These are phyloP conservation scores for Aphanomyces invadans DNA, from an alignment of 352 stramenopile species.

Conservation along the genomic window DNA sequence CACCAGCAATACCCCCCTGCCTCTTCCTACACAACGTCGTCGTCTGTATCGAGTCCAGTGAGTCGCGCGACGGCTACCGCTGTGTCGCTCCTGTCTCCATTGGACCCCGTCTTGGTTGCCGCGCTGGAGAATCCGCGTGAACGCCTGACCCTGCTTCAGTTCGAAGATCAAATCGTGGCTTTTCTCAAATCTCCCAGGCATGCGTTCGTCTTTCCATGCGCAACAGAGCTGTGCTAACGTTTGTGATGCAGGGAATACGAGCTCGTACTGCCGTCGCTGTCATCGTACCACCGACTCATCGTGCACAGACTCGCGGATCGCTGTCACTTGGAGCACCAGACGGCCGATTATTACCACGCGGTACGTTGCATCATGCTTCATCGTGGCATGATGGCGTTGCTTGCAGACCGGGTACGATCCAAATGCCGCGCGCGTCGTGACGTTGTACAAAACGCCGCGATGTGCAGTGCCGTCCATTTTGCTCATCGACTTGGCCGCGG, in stretches of 20 bases:
- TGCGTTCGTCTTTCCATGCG: background rate
- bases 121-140: conserved; percentile 75
- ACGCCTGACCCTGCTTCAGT: conserved; percentile 72
- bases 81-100: conserved; percentile 25
- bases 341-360: conserved; percentile 51
- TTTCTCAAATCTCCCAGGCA: conserved; percentile 54
- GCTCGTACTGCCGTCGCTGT: conserved; percentile 72
- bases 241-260: conserved; percentile 43
- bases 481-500: conserved; percentile 80
- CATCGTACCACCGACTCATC: conserved; percentile 83
- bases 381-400: background rate
- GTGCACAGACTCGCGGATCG: conserved; percentile 90
- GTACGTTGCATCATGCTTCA: conserved; percentile 11
- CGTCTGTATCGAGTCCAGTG: conserved; percentile 1
- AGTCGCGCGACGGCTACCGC: conserved; percentile 5
- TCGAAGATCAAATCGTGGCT: conserved; percentile 81
- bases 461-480: conserved; percentile 68
- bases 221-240: too few species aligned
- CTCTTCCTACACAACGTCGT: background rate
- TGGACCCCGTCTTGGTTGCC: conserved; percentile 72
- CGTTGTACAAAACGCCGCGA: conserved; percentile 79
- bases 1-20: background rate
- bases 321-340: conserved; percentile 88
- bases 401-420: conserved; percentile 36
- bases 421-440: conserved; percentile 74